Conservation (phyloP, 176 grass and related monocot species). For the Rhynchospora breviuscula region DNA sequence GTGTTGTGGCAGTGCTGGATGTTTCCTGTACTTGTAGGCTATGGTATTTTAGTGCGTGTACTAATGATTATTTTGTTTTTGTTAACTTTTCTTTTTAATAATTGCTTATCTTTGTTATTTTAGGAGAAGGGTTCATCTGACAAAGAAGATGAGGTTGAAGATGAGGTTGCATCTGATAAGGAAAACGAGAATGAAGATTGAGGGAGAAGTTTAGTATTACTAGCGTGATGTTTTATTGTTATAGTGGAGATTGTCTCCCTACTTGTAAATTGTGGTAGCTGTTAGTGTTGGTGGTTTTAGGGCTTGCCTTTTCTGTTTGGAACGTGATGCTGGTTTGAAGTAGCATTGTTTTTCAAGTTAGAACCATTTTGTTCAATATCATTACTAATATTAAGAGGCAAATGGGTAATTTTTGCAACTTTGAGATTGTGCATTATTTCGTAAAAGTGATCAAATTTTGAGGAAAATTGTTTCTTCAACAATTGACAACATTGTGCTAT, state of each 20-base stretch:
- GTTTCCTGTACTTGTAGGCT: background rate
- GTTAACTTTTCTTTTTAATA: background rate
- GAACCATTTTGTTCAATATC: background rate
- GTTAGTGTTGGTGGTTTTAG: background rate
- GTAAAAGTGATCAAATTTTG: background rate
- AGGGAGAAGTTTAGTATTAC: background rate
- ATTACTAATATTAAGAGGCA: background rate
- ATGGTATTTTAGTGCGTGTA: background rate
- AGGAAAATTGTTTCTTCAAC: background rate
- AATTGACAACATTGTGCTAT: background rate
- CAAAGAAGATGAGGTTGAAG: constrained; percentile 20
- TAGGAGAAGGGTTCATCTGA: constrained; percentile 28
- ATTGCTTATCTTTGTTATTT: background rate
- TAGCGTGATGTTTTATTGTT: background rate
- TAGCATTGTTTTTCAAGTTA: background rate
- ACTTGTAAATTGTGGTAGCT: constrained; percentile 23
- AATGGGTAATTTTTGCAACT: background rate
- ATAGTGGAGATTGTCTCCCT: background rate
- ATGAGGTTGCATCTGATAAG: constrained; percentile 13
- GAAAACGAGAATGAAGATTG: constrained; percentile 10
- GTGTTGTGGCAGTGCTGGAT: background rate
- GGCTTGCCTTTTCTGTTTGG: background rate
- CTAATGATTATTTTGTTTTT: background rate
- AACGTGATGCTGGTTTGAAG: background rate
- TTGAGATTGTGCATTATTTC: background rate